Conservation (phyloP, 2,329 filamentous ascomycete genomes). For the Phialocephala subalpina region DNA sequence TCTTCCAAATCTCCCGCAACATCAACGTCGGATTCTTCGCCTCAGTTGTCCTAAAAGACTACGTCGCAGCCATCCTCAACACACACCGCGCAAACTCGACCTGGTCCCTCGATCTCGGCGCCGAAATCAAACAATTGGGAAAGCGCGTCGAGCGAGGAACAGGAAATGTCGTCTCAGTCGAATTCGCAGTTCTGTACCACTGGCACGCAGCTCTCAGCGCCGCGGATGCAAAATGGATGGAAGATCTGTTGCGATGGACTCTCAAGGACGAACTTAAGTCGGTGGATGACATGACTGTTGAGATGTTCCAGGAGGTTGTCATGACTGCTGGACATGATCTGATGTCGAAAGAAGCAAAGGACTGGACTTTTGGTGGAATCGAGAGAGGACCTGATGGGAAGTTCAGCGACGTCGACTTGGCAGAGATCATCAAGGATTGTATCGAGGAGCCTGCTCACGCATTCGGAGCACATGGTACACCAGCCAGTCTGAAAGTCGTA, state of each 20-base stretch:
- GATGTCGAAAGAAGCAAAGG: constrained; percentile 43
- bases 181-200: constrained; percentile 56
- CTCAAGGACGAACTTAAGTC: constrained; percentile 50
- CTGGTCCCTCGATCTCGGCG: constrained; percentile 54
- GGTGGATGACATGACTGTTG: constrained; percentile 51
- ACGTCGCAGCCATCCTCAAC: constrained; percentile 54
- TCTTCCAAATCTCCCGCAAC: constrained; percentile 55
- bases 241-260: constrained; percentile 45
- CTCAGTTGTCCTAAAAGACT: constrained; percentile 53
- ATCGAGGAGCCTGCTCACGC: constrained; percentile 58
- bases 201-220: constrained; percentile 55
- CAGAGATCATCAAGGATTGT: constrained; percentile 53
- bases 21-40: constrained; percentile 57
- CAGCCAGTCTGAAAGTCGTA: constrained; percentile 54
- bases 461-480: constrained; percentile 59
- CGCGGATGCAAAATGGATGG: constrained; percentile 55
- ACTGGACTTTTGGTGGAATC: constrained; percentile 53
- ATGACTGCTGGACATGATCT: constrained; percentile 48
- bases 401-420: constrained; percentile 53
- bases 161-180: constrained; percentile 54
- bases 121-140: constrained; percentile 51
- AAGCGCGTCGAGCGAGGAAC: constrained; percentile 51
- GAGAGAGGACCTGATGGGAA: constrained; percentile 50
- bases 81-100: constrained; percentile 53
- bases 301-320: constrained; percentile 53